Percentiles rank a stretch among this genome's conserved stretches.
Evolutionary conservation across 2,329 filamentous ascomycete species (phyloP).

Genomic region (Penicillium sp.): DNA sequence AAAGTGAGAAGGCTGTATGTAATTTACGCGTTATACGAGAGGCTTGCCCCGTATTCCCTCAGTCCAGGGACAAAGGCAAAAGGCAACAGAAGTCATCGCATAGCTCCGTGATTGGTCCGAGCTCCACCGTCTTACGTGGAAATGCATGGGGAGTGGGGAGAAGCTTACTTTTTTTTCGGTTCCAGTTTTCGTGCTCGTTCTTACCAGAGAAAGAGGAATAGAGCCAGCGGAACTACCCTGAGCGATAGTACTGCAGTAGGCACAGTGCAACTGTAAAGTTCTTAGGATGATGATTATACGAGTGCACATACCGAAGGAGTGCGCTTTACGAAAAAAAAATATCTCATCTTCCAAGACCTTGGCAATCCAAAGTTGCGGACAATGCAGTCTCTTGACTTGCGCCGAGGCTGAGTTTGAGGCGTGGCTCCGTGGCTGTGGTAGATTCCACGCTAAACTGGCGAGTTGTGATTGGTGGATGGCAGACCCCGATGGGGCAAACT

Average conservation of each 20-base stretch:
- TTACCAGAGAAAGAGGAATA: not conserved
- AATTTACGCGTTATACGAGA: not conserved
- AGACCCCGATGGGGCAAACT: not conserved
- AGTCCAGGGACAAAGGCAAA: not conserved
- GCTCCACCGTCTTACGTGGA: not conserved
- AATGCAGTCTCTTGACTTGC: not conserved
- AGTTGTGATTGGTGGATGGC: not conserved
- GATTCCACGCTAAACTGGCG: not conserved
- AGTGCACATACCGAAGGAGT: not conserved
- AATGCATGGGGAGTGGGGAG: slow-evolving; percentile 1
- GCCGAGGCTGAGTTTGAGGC: not conserved
- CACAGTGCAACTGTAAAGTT: too few species aligned
- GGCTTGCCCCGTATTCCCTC: not conserved
- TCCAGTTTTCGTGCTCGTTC: not conserved
- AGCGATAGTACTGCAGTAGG: too few species aligned
- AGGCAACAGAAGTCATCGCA: not conserved
- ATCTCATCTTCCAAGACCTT: not conserved
- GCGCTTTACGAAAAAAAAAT: not conserved
- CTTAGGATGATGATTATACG: too few species aligned
- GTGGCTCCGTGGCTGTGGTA: not conserved
- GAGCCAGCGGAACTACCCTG: too few species aligned
- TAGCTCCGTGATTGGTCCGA: not conserved
- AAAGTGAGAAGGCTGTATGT: not conserved
- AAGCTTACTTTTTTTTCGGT: not conserved
- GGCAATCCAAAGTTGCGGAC: not conserved